Conservation (phyloP, 2,329 filamentous ascomycete genomes). For the Macrophomina pseudophaseolina region DNA sequence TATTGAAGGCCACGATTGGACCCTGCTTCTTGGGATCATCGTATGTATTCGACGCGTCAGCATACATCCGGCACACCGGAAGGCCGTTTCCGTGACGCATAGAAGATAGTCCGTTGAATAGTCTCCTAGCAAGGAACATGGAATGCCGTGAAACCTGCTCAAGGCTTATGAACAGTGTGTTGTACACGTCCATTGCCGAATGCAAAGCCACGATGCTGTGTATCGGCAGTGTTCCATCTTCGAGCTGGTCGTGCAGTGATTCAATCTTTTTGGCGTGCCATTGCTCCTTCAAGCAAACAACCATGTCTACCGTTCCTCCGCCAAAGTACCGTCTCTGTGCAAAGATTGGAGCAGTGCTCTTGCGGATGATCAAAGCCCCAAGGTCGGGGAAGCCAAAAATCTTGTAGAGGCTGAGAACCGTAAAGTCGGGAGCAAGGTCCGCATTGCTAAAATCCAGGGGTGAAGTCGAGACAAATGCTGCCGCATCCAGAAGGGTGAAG, state of each 20-base stretch:
- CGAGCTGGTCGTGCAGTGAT: slow-evolving; percentile 78
- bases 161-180: slow-evolving; percentile 74
- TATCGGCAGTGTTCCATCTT: slow-evolving; percentile 90
- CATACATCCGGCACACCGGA: slow-evolving; percentile 71
- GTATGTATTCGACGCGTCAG: slow-evolving; percentile 47
- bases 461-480: slow-evolving; percentile 78
- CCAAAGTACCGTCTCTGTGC: slow-evolving; percentile 81
- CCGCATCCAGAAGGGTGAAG: slow-evolving; percentile 82
- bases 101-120: slow-evolving; percentile 63
- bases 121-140: slow-evolving; percentile 62
- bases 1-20: slow-evolving; percentile 83
- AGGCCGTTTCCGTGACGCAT: slow-evolving; percentile 73
- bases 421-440: slow-evolving; percentile 76
- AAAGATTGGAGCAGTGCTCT: slow-evolving; percentile 68
- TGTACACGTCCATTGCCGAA: slow-evolving; percentile 72
- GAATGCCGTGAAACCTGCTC: slow-evolving; percentile 73
- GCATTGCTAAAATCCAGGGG: slow-evolving; percentile 71
- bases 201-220: slow-evolving; percentile 87
- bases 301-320: slow-evolving; percentile 91
- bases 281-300: slow-evolving; percentile 74
- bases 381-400: slow-evolving; percentile 97
- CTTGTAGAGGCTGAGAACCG: slow-evolving; percentile 88
- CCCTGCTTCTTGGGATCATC: slow-evolving; percentile 60
- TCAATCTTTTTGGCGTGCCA: slow-evolving; percentile 82
- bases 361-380: slow-evolving; percentile 81